Conservation (phyloP, 2,329 filamentous ascomycete genomes). For the Sclerotiophoma versabilis region DNA sequence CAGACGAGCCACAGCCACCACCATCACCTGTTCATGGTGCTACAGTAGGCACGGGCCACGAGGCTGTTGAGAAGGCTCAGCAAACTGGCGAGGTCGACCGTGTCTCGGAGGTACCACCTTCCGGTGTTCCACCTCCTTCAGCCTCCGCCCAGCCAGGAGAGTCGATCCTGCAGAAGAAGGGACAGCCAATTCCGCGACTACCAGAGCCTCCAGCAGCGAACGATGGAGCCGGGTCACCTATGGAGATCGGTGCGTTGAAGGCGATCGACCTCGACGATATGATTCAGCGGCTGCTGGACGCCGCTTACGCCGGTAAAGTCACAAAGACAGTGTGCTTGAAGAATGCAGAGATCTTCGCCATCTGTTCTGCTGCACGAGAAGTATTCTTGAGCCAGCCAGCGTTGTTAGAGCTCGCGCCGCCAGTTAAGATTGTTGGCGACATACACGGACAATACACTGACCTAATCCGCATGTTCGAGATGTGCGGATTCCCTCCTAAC, state of each 20-base stretch:
- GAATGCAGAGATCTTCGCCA: constrained; percentile 95
- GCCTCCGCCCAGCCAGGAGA: constrained; percentile 76
- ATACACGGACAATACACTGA: constrained; percentile 97
- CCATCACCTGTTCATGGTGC: constrained; percentile 87
- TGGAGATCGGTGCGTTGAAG: constrained; percentile 90
- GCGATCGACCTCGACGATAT: constrained; percentile 95
- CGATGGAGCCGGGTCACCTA: constrained; percentile 62
- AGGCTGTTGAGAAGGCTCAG: constrained; percentile 81
- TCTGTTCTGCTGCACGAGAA: constrained; percentile 88
- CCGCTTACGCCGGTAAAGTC: constrained; percentile 93
- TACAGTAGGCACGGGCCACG: constrained; percentile 74
- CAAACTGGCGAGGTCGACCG: constrained; percentile 90
- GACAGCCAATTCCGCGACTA: constrained; percentile 71
- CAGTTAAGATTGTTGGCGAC: constrained; percentile 97
- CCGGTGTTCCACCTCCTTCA: constrained; percentile 63
- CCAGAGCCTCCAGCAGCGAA: constrained; percentile 57
- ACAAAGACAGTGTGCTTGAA: constrained; percentile 97
- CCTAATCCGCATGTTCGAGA: constrained; percentile 95
- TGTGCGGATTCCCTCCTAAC: constrained; percentile 94
- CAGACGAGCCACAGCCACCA: constrained; percentile 60
- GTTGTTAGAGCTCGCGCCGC: constrained; percentile 87
- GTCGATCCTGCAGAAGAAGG: constrained; percentile 86
- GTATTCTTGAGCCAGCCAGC: constrained; percentile 91
- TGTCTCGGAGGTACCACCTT: constrained; percentile 88
- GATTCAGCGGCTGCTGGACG: constrained; percentile 92